Evolutionary conservation across 768 basidiomycete species (phyloP).

Genomic region (Hygrocybe coccinea): DNA sequence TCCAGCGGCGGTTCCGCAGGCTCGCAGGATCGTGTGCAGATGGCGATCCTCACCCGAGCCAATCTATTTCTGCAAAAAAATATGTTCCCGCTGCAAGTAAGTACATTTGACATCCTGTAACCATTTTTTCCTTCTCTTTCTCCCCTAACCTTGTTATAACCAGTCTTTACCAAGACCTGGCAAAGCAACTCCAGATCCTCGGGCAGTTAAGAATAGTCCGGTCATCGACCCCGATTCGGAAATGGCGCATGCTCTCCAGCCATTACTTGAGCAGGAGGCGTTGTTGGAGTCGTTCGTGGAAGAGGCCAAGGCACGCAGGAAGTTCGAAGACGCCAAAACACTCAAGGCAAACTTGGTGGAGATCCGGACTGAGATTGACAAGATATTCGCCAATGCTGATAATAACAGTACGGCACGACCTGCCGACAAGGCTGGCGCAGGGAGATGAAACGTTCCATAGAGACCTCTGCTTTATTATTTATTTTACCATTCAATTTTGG

Average conservation of each 20-base stretch:
- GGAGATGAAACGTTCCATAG: background rate
- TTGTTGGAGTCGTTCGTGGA: slow-evolving; percentile 85
- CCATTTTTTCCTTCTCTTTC: background rate
- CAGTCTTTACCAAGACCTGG: slow-evolving; percentile 51
- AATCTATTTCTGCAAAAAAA: slow-evolving; percentile 82
- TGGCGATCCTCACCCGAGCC: slow-evolving; percentile 71
- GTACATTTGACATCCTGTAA: slow-evolving; percentile 14
- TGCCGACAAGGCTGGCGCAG: background rate
- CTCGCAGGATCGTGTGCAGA: slow-evolving; percentile 81
- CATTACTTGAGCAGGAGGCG: slow-evolving; percentile 90
- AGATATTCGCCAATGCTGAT: slow-evolving; percentile 40
- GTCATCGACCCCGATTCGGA: slow-evolving; percentile 63
- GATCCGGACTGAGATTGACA: slow-evolving; percentile 79
- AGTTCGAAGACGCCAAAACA: slow-evolving; percentile 92
- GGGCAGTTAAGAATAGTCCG: slow-evolving; percentile 15
- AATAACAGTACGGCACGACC: background rate
- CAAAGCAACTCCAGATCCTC: slow-evolving; percentile 8
- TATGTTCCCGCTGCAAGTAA: slow-evolving; percentile 80
- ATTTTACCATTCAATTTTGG: background rate
- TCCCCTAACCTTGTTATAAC: background rate
- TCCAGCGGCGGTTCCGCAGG: slow-evolving; percentile 54
- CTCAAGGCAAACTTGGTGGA: slow-evolving; percentile 76
- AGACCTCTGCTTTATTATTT: background rate
- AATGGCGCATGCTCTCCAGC: slow-evolving; percentile 72
- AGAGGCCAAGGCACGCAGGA: slow-evolving; percentile 83